Base-by-base conservation (phyloP, 2,329 filamentous ascomycete genomes). In the Botrytis sinoallii region DNA sequence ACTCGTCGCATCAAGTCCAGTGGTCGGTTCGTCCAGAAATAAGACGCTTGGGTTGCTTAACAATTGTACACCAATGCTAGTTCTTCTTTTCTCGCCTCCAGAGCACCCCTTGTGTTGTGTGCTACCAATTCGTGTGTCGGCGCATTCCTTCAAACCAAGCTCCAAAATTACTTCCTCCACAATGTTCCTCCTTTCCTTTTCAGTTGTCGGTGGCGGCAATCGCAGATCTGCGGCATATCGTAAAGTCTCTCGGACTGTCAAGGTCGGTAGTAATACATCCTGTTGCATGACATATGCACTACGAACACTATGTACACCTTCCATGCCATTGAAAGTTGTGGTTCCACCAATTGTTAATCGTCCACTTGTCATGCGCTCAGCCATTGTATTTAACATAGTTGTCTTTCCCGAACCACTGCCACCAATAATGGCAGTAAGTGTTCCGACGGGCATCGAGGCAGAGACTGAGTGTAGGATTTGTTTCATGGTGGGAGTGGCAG, bases 21-120 rank as follows among this genome's bases (percentile, higher is more conserved):
- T 94, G 0, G 93, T 95, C 0, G 92, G 92, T 78, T 95, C 93
- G 78, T 95, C 93, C 35, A 94, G 86, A 80, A 93, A 94, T 10
- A 95, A 83, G 1, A 95, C 87, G 9, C 91, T 93, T 1, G 93
- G 92, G 79, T 94, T 95, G 7, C 91, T 89, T n/a, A 95, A 84
- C 73, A 95, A 85, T 81, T 94, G 92, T 7, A 95, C 92, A 3
- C 92, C 92, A 66, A 95, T 92, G 75, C 91, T 93, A 0, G 91
- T 91, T 46, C 92, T 85, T 75, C 92, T 85, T 84, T 94, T 94
- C 81, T 95, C 93, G 4, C 92, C 93, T 0, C 93, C 92, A 64
- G 91, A 94, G 78, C 92, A 94, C 0, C 92, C 92, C 64, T 92
- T 90, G 78, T 93, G 91, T 69, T 88, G 87, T 73, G 87, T 88